Base-by-base conservation (phyloP, 768 basidiomycete species). In the Suillus ampliporus region DNA sequence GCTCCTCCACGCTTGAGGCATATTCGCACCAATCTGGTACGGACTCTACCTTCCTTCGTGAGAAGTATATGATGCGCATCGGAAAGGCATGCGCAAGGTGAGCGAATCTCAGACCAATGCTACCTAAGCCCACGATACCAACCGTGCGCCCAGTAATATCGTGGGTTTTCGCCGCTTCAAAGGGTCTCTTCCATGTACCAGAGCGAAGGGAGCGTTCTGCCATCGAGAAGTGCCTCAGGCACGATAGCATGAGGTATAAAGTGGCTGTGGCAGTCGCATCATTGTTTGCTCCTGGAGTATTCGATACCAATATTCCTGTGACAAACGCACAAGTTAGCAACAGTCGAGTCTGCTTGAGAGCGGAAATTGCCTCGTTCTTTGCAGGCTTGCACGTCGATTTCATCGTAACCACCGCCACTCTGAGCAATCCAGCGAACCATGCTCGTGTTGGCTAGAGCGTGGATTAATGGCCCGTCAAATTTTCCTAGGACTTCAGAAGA, bases 321-420 rank as follows among this genome's bases (percentile, higher is more conserved):
- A 43, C 14, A 40, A 61, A 28, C 19, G 38, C 10, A 9, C 8
- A 38, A 13, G 38, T 63, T 60, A 47, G 60, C 35, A 15, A 44
- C 34, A 41, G 37, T 50, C 7, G 38, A 15, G 5, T 37, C n/a
- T 35, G 19, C 26, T 7, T 11, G 46, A n/a, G n/a, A 37, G 3
- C n/a, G 21, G 41, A 65, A 75, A 17, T 40, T 67, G 89, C 91
- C 91, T 73, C 82, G 83, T 21, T 82, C 84, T 71, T 86, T 90
- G 74, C 88, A 88, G 2, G 88, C 89, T 26, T 78, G 77, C 21
- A 93, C 86, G 69, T 94, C 90, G 63, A 95, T 88, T 60, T 87
- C 86, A 72, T 95, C 92, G 69, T 95, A 95, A 0, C 94, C 93
- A 0, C 93, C 91, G 11, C 92, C 92, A 62, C 93, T 94, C 75